Evolutionary conservation across 306 rosid species (phyloP).

Genomic region (Herpetospermum pedunculosum): DNA sequence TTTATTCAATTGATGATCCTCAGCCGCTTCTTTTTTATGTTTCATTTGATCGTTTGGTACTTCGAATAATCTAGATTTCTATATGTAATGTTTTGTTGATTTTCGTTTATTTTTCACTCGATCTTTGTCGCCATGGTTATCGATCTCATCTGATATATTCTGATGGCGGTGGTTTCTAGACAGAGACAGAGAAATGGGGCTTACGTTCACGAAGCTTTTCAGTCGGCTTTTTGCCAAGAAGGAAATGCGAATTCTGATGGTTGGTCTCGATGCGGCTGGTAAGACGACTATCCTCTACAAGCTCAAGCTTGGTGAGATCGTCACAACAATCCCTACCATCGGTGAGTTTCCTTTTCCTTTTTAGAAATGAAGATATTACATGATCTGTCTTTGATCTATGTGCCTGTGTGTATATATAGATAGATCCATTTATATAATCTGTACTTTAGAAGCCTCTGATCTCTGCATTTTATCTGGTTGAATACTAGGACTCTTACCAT

Average conservation of each 20-base stretch:
- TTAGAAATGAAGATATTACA: neutral
- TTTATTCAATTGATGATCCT: neutral
- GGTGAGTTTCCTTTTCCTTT: conserved; percentile 43
- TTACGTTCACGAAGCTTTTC: conserved; percentile 95
- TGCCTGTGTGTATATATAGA: neutral
- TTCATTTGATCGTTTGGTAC: neutral
- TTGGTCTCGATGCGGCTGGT: conserved; percentile 99
- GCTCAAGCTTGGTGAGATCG: conserved; percentile 99
- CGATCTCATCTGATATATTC: neutral
- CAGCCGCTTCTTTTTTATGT: neutral
- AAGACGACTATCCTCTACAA: conserved; percentile 97
- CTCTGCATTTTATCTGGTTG: neutral
- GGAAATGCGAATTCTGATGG: conserved; percentile 99
- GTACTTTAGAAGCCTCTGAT: neutral
- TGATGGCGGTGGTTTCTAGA: neutral
- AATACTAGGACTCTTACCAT: neutral
- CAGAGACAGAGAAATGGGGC: conserved; percentile 63
- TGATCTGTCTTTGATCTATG: neutral
- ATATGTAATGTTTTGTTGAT: neutral
- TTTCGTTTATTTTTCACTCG: neutral
- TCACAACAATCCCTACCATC: conserved; percentile 94
- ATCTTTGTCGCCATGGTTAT: neutral
- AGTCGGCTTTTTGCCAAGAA: conserved; percentile 98
- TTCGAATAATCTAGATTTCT: neutral
- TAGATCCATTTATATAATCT: neutral